Conservation (phyloP, 352 stramenopile genomes). For the Globisporangium acanthophoron region DNA sequence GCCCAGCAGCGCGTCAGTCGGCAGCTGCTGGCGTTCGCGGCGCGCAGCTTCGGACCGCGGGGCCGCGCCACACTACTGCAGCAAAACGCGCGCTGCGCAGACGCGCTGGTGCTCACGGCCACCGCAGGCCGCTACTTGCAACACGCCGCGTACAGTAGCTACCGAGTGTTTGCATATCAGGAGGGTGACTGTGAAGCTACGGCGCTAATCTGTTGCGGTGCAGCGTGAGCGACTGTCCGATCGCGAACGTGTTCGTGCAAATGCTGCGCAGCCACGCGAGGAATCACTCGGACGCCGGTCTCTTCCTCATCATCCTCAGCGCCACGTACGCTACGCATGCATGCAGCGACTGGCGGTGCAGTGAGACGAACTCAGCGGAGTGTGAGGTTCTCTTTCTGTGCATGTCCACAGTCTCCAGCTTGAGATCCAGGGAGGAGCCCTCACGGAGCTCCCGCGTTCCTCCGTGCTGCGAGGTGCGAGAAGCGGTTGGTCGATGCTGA, state of each 20-base stretch:
- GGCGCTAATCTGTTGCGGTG: too few species aligned
- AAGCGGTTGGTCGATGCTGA: background rate
- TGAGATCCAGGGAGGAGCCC: conserved; percentile 29
- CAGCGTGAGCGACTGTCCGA: conserved; percentile 38
- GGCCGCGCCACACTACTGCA: conserved; percentile 38
- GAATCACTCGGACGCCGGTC: conserved; percentile 33
- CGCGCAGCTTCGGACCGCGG: conserved; percentile 38
- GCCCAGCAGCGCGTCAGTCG: conserved; percentile 28
- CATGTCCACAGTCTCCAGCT: conserved; percentile 26
- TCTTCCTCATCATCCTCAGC: conserved; percentile 35
- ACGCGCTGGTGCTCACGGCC: conserved; percentile 42
- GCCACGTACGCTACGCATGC: conserved; percentile 12
- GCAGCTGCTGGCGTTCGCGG: conserved; percentile 23
- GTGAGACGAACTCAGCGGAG: too few species aligned
- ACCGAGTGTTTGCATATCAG: too few species aligned
- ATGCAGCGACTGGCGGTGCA: too few species aligned
- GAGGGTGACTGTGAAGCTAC: too few species aligned
- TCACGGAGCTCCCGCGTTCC: conserved; percentile 22
- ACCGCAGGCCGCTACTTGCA: conserved; percentile 31
- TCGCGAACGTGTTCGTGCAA: conserved; percentile 51
- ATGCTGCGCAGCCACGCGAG: conserved; percentile 48
- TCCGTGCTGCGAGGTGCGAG: conserved; percentile 25
- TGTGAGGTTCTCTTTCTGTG: background rate
- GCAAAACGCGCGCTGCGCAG: conserved; percentile 36
- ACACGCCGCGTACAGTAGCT: conserved; percentile 23